Conservation (phyloP, 108 stramenopile species). For the Stephanodiscus triporus region DNA sequence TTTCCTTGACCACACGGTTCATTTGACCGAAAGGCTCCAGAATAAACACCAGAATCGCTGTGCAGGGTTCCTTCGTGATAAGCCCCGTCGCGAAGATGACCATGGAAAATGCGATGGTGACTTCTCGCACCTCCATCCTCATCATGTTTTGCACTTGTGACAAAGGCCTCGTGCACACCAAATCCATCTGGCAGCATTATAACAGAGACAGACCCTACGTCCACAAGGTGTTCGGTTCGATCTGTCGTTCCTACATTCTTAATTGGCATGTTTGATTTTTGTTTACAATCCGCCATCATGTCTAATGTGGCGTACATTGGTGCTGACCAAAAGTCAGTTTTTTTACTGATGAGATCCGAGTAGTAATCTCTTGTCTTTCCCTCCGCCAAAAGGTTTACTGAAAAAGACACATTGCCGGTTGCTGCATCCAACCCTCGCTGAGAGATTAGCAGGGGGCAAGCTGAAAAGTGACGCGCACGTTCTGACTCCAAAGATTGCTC, state of each 20-base stretch:
- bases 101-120: constrained; percentile 34
- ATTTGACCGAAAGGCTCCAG: constrained; percentile 18
- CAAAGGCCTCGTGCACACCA: constrained; percentile 27
- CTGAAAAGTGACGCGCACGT: constrained; percentile 14
- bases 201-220: constrained; percentile 9
- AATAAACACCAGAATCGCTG: constrained; percentile 16
- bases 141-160: not conserved
- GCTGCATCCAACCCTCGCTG: not conserved
- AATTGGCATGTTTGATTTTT: not conserved
- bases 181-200: constrained; percentile 38
- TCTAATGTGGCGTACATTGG: constrained; percentile 31
- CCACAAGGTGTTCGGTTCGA: constrained; percentile 21
- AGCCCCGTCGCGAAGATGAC: constrained; percentile 24
- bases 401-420: not conserved
- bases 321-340: constrained; percentile 19
- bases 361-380: constrained; percentile 21
- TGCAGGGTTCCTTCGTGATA: constrained; percentile 17
- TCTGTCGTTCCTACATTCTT: not conserved
- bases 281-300: not conserved
- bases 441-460: constrained; percentile 15
- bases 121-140: constrained; percentile 2
- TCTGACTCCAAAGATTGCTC: constrained; percentile 8
- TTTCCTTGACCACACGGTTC: constrained; percentile 13
- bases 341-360: constrained; percentile 21
- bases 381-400: not conserved